These are phyloP conservation scores for Brasenia schreberi DNA, from an alignment of 164 flowering plant species.

Conservation along the genomic window DNA sequence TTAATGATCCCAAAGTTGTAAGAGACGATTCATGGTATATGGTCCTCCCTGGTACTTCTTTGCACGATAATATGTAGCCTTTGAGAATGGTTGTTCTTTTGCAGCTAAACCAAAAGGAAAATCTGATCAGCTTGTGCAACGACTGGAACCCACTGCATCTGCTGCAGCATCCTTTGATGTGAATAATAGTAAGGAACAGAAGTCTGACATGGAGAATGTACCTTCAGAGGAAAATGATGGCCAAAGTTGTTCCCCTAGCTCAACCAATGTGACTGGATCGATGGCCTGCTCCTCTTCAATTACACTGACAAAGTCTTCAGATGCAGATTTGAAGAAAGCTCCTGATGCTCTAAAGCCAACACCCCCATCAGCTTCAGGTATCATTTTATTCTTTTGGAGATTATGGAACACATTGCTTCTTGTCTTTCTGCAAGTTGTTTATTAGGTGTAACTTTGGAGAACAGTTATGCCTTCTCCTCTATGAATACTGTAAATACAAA, in stretches of 20 bases:
- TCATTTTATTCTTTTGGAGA: not conserved
- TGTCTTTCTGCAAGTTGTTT: not conserved
- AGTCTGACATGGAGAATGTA: not conserved
- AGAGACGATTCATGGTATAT: not conserved
- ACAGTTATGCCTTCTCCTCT: too few relatives aligned
- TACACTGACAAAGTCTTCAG: not conserved
- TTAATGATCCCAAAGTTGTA: not conserved
- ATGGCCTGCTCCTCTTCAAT: not conserved
- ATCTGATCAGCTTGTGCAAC: not conserved
- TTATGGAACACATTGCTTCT: not conserved
- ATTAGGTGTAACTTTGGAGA: not conserved
- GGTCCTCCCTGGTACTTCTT: not conserved
- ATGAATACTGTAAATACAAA: too few relatives aligned
- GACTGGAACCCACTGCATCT: not conserved
- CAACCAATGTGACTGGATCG: not conserved
- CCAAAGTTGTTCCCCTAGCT: not conserved
- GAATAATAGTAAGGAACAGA: not conserved
- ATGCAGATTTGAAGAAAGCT: not conserved
- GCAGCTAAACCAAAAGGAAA: not conserved
- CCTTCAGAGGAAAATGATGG: not conserved
- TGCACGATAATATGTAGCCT: not conserved
- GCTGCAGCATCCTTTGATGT: not conserved
- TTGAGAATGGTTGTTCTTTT: not conserved
- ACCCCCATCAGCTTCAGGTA: not conserved
- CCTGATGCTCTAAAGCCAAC: not conserved